A percentile compares a stretch with the other conserved stretches of the same genome.
phyloP scores from a whole-genome alignment of 371 early-diverging fungal genomes.

The Batrachochytrium dendrobatidis region DNA sequence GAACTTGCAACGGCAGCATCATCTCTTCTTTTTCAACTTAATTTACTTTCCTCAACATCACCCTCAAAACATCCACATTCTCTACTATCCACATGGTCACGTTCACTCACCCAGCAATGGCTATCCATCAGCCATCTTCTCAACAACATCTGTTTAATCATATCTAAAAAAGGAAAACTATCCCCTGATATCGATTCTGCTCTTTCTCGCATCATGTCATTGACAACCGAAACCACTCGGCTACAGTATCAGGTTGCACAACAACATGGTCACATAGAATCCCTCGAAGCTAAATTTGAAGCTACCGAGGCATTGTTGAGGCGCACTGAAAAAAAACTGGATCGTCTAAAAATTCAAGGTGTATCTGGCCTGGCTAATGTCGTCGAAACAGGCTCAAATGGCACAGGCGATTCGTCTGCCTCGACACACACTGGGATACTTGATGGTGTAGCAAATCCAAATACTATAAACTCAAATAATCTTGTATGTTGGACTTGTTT shows the following conservation, averaged over 20 bases:
- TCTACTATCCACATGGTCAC: not conserved
- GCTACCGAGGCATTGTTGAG: not conserved
- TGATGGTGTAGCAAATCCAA: too few species aligned
- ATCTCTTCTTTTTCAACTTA: too few species aligned
- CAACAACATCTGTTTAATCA: not conserved
- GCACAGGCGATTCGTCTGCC: not conserved
- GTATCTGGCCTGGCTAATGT: not conserved
- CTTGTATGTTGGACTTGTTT: too few species aligned
- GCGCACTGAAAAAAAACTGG: conserved; percentile 2
- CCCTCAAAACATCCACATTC: not conserved
- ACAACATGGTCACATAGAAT: not conserved
- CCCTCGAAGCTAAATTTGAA: not conserved
- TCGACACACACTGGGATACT: too few species aligned
- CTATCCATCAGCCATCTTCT: not conserved
- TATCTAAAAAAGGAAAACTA: not conserved
- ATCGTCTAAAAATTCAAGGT: not conserved
- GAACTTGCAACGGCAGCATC: too few species aligned
- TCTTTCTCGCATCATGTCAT: not conserved
- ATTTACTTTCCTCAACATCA: too few species aligned
- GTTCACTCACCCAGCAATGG: not conserved
- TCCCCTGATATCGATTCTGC: not conserved
- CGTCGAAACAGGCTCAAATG: not conserved
- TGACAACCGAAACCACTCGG: not conserved
- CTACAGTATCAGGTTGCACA: not conserved
- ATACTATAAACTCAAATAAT: too few species aligned